phyloP scores from a whole-genome alignment of 2,329 filamentous ascomycete species.

The Alternaria triticina region DNA sequence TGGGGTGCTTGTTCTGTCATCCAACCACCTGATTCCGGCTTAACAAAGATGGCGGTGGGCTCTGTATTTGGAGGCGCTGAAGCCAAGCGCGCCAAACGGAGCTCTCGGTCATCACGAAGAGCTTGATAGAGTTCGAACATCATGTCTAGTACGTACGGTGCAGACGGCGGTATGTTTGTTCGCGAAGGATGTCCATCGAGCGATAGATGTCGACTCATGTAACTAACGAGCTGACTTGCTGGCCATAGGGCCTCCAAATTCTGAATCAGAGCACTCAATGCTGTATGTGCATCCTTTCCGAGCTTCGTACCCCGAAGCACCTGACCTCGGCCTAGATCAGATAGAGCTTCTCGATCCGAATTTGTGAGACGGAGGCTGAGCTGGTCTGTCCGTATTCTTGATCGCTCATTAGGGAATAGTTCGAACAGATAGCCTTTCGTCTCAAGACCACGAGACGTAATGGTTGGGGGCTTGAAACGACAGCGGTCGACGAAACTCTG shows the following conservation, averaged over 20 bases:
- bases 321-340: not conserved
- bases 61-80: not conserved
- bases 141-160: constrained; percentile 10
- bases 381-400: not conserved
- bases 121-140: constrained; percentile 14
- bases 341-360: not conserved
- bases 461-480: constrained; percentile 13
- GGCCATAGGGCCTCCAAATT: not conserved
- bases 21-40: constrained; percentile 4
- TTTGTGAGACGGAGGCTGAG: not conserved
- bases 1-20: not conserved
- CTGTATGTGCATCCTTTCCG: not conserved
- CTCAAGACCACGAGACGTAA: constrained; percentile 12
- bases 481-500: constrained; percentile 24
- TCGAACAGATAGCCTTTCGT: constrained; percentile 16
- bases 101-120: constrained; percentile 3
- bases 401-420: not conserved
- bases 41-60: constrained; percentile 16
- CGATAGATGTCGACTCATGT: not conserved
- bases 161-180: not conserved
- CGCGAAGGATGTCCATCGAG: not conserved
- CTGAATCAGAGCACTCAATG: not conserved
- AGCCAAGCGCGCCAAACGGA: constrained; percentile 11
- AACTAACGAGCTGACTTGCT: not conserved
- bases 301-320: not conserved